phyloP scores from a whole-genome alignment of 805 yeast genomes.

The Brettanomyces sp. region DNA sequence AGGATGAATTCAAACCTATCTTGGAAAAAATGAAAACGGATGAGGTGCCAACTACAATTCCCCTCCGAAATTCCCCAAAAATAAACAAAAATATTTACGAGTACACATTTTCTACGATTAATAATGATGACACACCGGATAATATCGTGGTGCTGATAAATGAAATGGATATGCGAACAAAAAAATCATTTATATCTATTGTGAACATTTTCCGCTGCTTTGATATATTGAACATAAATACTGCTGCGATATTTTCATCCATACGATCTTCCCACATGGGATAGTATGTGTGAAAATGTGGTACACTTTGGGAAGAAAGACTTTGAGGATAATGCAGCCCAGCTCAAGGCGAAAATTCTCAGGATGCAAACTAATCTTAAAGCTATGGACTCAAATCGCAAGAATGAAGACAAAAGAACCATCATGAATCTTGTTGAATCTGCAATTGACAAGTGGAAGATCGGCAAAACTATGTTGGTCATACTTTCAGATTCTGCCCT shows the following conservation, averaged over 20 bases:
- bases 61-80: conserved; percentile 11
- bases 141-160: conserved; percentile 21
- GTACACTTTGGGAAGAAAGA: not conserved
- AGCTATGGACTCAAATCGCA: too few species aligned
- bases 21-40: conserved; percentile 1
- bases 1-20: conserved; percentile 15
- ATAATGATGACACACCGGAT: conserved; percentile 17
- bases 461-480: conserved; percentile 13
- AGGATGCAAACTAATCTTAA: not conserved
- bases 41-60: not conserved
- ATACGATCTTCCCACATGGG: too few species aligned
- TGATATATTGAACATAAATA: too few species aligned
- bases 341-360: not conserved
- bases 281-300: too few species aligned
- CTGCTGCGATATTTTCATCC: too few species aligned
- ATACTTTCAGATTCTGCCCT: conserved; percentile 19
- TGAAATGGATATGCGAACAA: conserved; percentile 6
- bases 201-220: too few species aligned
- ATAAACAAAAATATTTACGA: conserved; percentile 23
- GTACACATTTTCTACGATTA: conserved; percentile 17
- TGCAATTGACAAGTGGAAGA: not conserved
- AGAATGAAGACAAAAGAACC: too few species aligned
- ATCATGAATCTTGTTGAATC: too few species aligned
- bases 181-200: too few species aligned
- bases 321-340: not conserved